Evolutionary conservation across 148 eudicot genomes (phyloP).

Genomic region (Beta vulgaris): DNA sequence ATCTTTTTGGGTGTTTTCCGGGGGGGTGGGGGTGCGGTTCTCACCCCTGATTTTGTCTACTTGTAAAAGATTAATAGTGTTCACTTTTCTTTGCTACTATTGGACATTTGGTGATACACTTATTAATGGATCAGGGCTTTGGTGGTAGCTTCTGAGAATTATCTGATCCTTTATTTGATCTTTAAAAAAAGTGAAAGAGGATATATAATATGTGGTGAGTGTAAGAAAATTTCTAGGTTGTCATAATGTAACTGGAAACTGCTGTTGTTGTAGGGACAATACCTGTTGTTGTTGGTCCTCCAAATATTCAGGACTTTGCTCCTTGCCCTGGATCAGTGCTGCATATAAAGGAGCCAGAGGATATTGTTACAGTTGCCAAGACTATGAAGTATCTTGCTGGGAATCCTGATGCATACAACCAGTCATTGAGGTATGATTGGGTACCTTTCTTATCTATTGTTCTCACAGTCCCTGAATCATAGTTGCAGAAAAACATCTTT

Average conservation of each 20-base stretch:
- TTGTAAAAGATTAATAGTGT: neutral
- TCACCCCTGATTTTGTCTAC: neutral
- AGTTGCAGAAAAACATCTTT: neutral
- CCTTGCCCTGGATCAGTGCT: conserved; percentile 67
- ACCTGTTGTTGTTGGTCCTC: conserved; percentile 95
- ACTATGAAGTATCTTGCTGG: conserved; percentile 75
- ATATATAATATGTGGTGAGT: neutral
- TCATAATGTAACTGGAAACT: conserved; percentile 13
- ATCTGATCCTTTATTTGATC: neutral
- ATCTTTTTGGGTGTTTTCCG: too few species aligned
- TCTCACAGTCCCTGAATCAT: neutral
- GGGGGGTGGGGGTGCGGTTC: too few species aligned
- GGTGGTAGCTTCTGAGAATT: neutral
- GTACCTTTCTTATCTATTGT: neutral
- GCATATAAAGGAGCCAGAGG: conserved; percentile 74
- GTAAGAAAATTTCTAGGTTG: conserved; percentile 4
- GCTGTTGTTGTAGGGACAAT: conserved; percentile 52
- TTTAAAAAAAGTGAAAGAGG: neutral
- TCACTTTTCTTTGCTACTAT: neutral
- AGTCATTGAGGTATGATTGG: conserved; percentile 55
- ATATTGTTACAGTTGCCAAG: conserved; percentile 65
- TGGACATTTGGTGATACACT: neutral
- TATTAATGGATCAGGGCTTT: neutral
- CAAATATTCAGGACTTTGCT: conserved; percentile 90
- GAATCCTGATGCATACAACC: conserved; percentile 71